A percentile compares a stretch with the other conserved stretches of the same genome.
These are phyloP conservation scores for Leccinum rimulosum DNA, from an alignment of 768 basidiomycete species.

Conservation along the genomic window DNA sequence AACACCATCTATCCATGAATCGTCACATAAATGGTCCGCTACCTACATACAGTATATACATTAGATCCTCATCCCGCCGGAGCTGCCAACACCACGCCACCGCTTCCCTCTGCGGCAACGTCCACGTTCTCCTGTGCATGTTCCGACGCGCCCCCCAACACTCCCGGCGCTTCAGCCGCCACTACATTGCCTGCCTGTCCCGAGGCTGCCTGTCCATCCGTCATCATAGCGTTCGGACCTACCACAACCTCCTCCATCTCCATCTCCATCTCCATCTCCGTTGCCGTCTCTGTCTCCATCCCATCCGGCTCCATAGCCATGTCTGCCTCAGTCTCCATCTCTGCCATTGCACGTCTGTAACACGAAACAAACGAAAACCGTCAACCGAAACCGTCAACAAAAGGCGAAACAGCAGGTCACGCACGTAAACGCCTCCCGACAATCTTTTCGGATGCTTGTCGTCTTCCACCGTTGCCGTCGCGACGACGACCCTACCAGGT, in stretches of 20 bases:
- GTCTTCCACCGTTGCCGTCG: conserved; percentile 62
- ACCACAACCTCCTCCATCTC: not conserved
- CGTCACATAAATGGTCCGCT: not conserved
- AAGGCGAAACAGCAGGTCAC: conserved; percentile 21
- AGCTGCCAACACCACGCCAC: not conserved
- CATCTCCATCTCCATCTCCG: not conserved
- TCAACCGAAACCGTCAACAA: not conserved
- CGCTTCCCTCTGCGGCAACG: not conserved
- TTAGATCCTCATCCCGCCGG: conserved; percentile 12
- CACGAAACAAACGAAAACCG: not conserved
- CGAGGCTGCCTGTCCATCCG: not conserved
- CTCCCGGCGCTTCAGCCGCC: not conserved
- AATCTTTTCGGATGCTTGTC: conserved; percentile 46
- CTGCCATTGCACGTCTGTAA: conserved; percentile 41
- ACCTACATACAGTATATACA: not conserved
- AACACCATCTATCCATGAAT: not conserved
- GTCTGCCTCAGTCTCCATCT: conserved; percentile 45
- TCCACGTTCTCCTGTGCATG: not conserved
- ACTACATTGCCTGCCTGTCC: not conserved
- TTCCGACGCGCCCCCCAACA: not conserved
- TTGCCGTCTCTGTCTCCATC: not conserved
- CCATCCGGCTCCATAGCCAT: conserved; percentile 1
- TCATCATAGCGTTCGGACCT: not conserved
- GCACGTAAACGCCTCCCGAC: conserved; percentile 61
- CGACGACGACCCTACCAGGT: conserved; percentile 52